These are phyloP conservation scores for Pugionium cornutum DNA, from an alignment of 345 rosid species.

Conservation along the genomic window DNA sequence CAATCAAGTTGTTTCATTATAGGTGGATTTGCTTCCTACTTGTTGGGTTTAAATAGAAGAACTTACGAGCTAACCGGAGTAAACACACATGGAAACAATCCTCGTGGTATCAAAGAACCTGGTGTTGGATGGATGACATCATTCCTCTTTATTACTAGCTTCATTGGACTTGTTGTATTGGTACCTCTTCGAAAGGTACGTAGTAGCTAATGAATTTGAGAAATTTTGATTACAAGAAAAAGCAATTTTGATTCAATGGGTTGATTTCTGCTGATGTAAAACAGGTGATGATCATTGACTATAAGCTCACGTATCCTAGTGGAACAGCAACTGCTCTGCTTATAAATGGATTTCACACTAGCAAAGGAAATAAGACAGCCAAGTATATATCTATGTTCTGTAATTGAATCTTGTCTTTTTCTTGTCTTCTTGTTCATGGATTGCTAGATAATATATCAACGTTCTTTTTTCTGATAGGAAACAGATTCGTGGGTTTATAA, in stretches of 20 bases:
- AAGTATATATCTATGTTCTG: constrained; percentile 50
- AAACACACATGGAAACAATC: constrained; percentile 64
- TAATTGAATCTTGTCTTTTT: constrained; percentile 6
- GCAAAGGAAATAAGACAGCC: constrained; percentile 68
- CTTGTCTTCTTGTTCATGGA: constrained; percentile 15
- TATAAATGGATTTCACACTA: constrained; percentile 84
- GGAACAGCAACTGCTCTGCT: constrained; percentile 94
- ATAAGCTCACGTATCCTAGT: constrained; percentile 78
- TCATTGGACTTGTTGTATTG: constrained; percentile 80
- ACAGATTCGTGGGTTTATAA: constrained; percentile 70
- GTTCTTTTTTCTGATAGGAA: constrained; percentile 46
- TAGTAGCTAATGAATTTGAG: neutral
- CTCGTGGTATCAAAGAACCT: constrained; percentile 74
- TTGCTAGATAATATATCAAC: neutral
- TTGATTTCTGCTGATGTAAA: neutral
- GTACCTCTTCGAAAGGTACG: constrained; percentile 82
- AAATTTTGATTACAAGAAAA: neutral
- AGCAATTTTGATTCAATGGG: neutral
- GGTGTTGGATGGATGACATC: constrained; percentile 88
- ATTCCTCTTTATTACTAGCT: constrained; percentile 69
- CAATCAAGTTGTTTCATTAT: constrained; percentile 15
- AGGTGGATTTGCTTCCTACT: constrained; percentile 97
- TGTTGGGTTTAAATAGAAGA: constrained; percentile 68
- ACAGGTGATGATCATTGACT: constrained; percentile 91
- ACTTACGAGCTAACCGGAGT: constrained; percentile 72